Conservation (phyloP, 1,284 basidiomycete species). For the Ganoderma sp. region DNA sequence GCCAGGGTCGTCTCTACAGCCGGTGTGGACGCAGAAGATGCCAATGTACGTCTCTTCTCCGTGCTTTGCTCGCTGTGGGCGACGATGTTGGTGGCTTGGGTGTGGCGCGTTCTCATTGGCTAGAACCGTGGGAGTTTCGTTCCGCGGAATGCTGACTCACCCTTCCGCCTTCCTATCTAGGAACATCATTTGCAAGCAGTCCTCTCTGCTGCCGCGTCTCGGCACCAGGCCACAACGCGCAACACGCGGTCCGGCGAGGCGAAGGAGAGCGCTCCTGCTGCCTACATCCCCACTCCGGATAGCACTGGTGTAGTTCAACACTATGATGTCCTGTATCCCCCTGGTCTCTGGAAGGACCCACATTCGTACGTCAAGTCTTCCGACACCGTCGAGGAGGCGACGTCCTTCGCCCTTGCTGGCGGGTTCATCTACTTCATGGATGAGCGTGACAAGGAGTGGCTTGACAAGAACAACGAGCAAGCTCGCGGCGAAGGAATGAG, state of each 20-base stretch:
- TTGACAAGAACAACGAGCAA: slow-evolving; percentile 89
- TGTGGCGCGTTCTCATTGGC: slow-evolving; percentile 58
- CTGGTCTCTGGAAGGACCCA: slow-evolving; percentile 77
- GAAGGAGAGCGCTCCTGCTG: slow-evolving; percentile 58
- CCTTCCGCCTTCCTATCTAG: slow-evolving; percentile 50
- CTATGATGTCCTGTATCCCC: slow-evolving; percentile 76
- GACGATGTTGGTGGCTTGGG: slow-evolving; percentile 51
- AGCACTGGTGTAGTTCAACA: slow-evolving; percentile 82
- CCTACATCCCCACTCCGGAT: slow-evolving; percentile 92
- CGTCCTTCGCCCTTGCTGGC: slow-evolving; percentile 59
- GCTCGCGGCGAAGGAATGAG: slow-evolving; percentile 87
- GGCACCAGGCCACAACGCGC: slow-evolving; percentile 52
- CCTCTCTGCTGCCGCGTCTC: slow-evolving; percentile 73
- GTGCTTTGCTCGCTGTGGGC: slow-evolving; percentile 43
- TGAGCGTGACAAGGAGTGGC: slow-evolving; percentile 95
- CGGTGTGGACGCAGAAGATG: slow-evolving; percentile 87
- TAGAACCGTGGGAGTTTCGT: slow-evolving; percentile 51
- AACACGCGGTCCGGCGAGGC: slow-evolving; percentile 49
- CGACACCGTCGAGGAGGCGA: slow-evolving; percentile 86
- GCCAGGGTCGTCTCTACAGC: slow-evolving; percentile 64
- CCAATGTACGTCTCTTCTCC: slow-evolving; percentile 70
- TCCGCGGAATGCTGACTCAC: slow-evolving; percentile 71
- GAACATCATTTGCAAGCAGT: slow-evolving; percentile 94
- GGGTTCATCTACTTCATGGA: slow-evolving; percentile 93
- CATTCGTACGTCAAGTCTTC: slow-evolving; percentile 85